Conservation (phyloP, 768 basidiomycete species). For the Podaxis sp. region DNA sequence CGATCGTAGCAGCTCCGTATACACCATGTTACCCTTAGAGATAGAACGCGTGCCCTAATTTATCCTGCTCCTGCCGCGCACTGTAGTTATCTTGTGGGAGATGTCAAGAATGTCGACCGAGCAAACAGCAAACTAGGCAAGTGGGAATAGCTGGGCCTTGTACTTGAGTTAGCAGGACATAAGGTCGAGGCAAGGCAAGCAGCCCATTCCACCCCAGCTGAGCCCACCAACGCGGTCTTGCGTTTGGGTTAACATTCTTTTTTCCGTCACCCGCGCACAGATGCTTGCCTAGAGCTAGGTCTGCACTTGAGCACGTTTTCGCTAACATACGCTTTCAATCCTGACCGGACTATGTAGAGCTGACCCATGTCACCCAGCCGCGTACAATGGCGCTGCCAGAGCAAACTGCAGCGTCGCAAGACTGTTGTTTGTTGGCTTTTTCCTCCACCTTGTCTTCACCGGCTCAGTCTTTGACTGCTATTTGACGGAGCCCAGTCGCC, state of each 20-base stretch:
- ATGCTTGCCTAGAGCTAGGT: too few relatives aligned
- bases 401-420: slow-evolving; percentile 35
- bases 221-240: too few relatives aligned
- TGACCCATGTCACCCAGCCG: neutral
- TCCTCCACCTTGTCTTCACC: slow-evolving; percentile 75
- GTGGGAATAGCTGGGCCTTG: too few relatives aligned
- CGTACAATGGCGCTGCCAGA: neutral
- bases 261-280: too few relatives aligned
- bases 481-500: slow-evolving; percentile 77
- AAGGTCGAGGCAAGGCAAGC: too few relatives aligned
- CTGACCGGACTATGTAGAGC: neutral
- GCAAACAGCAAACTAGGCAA: too few relatives aligned
- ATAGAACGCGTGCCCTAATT: neutral
- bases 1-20: neutral
- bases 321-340: too few relatives aligned
- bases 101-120: too few relatives aligned
- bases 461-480: slow-evolving; percentile 83
- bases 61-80: neutral
- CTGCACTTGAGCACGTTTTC: too few relatives aligned
- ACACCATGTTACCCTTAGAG: slow-evolving; percentile 3
- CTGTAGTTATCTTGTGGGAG: neutral
- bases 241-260: too few relatives aligned
- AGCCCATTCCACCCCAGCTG: too few relatives aligned
- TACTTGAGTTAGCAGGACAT: too few relatives aligned
- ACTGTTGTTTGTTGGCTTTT: slow-evolving; percentile 62